Base-by-base conservation (phyloP, 176 grass and related monocot genomes). In the Coix lacrymajobi region DNA sequence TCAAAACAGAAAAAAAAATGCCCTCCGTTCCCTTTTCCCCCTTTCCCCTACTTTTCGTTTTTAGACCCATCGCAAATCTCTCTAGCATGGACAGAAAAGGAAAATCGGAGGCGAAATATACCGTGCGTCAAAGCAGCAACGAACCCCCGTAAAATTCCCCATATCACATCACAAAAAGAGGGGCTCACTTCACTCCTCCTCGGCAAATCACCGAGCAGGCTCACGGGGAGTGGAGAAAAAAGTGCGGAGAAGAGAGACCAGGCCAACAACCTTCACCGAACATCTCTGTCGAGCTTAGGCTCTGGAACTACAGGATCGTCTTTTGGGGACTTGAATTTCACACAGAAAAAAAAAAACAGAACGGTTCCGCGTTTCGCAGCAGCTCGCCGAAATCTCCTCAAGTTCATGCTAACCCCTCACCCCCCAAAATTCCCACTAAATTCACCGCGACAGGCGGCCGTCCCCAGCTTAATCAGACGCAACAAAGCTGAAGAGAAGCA, bases 181-280 rank as follows among this genome's bases (percentile, higher is more conserved):
- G 38, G 7, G 68, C 37, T 66, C 80, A 43, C 28, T 79, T 79
- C 34, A 81, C 66, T 64, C 22, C 26, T 19, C 41, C 12, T 32
- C 25, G 20, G 29, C 36, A 82, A 77, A 62, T 38, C 52, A 77
- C 49, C 49, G 70, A 69, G 62, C 51, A 31, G 60, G 36, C 41
- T 78, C 67, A 79, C 39, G 24, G 16, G 31, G 24, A 71, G 75
- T 1, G 11, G 30, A 34, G 78, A 5, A 62, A 63, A 17, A 73
- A 64, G 46, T 31, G 44, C n/a, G 20, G 32, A 11, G 76, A 79
- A 43, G 41, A 26, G 43, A 38, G 76, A 86, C 56, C 17, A 6
- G 29, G 28, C 62, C 69, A 71, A 73, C 33, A 64, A 79, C 57
- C 63, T 40, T 58, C 43, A 83, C 58, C 77, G 44, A 71, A 86